Conservation (phyloP, 179 eudicot genomes). For the Gypsophila paniculata region DNA sequence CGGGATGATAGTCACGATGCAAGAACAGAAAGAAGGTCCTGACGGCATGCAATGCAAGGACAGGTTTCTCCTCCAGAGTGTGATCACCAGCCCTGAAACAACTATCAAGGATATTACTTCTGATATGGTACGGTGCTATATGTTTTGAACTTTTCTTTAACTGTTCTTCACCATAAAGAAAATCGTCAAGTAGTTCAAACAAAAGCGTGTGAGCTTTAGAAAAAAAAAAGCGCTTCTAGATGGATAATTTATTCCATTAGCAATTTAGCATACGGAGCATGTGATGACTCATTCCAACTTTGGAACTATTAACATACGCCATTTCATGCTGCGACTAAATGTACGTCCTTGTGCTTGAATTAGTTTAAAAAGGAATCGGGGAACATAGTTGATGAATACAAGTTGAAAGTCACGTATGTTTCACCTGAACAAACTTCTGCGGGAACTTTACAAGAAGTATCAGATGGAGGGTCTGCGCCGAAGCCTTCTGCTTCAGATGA, state of each 20-base stretch:
- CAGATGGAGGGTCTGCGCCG: conserved; percentile 61
- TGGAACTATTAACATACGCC: too few species aligned
- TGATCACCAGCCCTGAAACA: conserved; percentile 38
- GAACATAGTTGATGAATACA: conserved; percentile 59
- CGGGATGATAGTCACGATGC: conserved; percentile 46
- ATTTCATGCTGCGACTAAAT: background rate
- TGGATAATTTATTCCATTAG: too few species aligned
- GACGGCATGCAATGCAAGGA: conserved; percentile 52
- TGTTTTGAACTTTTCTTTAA: background rate
- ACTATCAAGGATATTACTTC: conserved; percentile 37
- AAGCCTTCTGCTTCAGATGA: conserved; percentile 56
- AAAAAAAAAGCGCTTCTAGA: too few species aligned
- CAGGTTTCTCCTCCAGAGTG: conserved; percentile 54
- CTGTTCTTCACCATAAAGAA: background rate
- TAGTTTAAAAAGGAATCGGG: conserved; percentile 65
- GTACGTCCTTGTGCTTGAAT: background rate
- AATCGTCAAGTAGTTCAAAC: background rate
- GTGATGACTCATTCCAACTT: background rate
- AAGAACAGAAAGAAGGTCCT: conserved; percentile 50
- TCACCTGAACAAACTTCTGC: conserved; percentile 50
- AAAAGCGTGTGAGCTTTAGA: too few species aligned
- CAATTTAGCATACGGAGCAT: too few species aligned
- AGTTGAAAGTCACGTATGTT: conserved; percentile 54
- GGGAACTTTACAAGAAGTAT: conserved; percentile 44
- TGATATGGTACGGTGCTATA: conserved; percentile 37